Percentiles rank a stretch among this genome's conserved stretches.
Evolutionary conservation across 83 land plant species (phyloP).

Genomic region (Picea abies): DNA sequence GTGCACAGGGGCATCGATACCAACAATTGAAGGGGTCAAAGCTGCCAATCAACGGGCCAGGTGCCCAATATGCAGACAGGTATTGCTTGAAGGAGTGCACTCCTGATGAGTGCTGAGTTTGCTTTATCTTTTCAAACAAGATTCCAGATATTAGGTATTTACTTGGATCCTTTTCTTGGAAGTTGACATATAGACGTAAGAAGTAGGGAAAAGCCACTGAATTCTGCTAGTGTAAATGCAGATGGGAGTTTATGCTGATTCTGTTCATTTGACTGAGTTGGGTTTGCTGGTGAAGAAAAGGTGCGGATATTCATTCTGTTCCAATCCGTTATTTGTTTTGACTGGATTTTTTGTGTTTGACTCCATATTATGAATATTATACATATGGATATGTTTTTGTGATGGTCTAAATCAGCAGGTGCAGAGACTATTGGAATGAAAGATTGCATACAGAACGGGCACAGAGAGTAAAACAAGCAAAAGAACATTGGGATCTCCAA

Average conservation of each 20-base stretch:
- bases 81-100: conserved; percentile 13
- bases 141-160: background rate
- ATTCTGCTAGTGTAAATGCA: conserved; percentile 13
- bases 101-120: no score
- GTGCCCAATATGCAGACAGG: conserved; percentile 74
- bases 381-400: background rate
- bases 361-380: background rate
- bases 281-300: conserved; percentile 52
- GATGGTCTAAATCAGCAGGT: conserved; percentile 29
- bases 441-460: conserved; percentile 44
- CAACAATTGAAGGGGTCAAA: conserved; percentile 51
- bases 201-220: background rate
- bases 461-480: conserved; percentile 57
- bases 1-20: conserved; percentile 69
- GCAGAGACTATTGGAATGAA: conserved; percentile 62
- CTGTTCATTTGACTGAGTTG: no score
- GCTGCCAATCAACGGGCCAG: conserved; percentile 46
- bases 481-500: conserved; percentile 58
- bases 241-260: conserved; percentile 58
- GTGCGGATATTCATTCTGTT: conserved; percentile 21
- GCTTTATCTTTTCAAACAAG: background rate
- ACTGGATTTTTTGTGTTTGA: background rate
- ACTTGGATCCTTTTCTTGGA: background rate
- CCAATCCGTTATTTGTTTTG: background rate
- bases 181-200: background rate